A percentile compares a stretch with the other conserved stretches of the same genome.
Evolutionary conservation across 106 monocot genomes (phyloP).

Genomic region (Dioscorea zingiberensis): DNA sequence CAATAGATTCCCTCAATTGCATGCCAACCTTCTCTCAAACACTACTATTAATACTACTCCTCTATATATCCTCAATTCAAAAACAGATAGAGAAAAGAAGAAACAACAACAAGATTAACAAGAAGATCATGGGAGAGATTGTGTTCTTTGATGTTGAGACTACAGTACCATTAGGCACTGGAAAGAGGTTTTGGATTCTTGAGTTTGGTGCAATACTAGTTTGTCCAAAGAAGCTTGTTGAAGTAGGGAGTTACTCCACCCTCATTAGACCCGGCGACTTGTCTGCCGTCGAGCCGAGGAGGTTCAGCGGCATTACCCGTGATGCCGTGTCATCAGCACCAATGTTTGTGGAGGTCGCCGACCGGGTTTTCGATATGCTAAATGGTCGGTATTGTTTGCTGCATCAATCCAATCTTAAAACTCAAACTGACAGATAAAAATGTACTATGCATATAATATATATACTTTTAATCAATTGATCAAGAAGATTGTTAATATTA

Average conservation of each 20-base stretch:
- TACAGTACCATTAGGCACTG: slow-evolving; percentile 30
- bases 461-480: too few species aligned
- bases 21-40: background rate
- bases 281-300: slow-evolving; percentile 38
- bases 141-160: slow-evolving; percentile 93
- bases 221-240: slow-evolving; percentile 75
- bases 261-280: slow-evolving; percentile 64
- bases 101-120: background rate
- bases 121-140: slow-evolving; percentile 28
- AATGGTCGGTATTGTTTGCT: slow-evolving; percentile 35
- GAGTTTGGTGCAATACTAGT: slow-evolving; percentile 90
- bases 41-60: slow-evolving; percentile 3
- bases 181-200: slow-evolving; percentile 45
- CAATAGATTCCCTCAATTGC: slow-evolving; percentile 9
- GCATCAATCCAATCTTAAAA: too few species aligned
- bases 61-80: too few species aligned
- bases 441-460: too few species aligned
- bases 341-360: slow-evolving; percentile 61
- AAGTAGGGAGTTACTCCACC: slow-evolving; percentile 81
- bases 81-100: background rate
- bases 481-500: background rate
- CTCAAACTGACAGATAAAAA: too few species aligned
- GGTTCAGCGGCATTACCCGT: slow-evolving; percentile 54
- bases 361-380: slow-evolving; percentile 51
- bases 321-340: slow-evolving; percentile 59